Evolutionary conservation across 768 basidiomycete species (phyloP), one percentile per base, ranked within the genome.

Genomic region (Gautieria morchelliformis): DNA sequence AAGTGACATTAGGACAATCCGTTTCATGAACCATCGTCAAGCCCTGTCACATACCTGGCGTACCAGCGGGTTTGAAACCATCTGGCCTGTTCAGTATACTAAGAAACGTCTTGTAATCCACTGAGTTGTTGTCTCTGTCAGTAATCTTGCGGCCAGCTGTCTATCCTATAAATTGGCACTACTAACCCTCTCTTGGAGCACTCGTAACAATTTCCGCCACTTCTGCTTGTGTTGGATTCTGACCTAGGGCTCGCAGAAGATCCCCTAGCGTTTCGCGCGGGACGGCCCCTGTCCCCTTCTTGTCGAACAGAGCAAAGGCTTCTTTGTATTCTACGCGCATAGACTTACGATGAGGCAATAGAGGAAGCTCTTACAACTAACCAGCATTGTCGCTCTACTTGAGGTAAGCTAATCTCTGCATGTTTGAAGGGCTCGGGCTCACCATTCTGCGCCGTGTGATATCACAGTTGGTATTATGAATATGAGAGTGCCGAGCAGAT

Each of bases 191-290:
- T 58, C 83, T 75, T 15, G 90, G 90, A 3, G 90, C 84, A 14
- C 72, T 68, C 5, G 76, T 72, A 30, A 89, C 80, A 61, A 98
- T 83, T 19, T 92, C 87, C 9, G 82, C 80, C 4, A 98, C 93
- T 71, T 99, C 94, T n/a, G 89, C 85, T 69, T 98, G 96, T 0
- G 95, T 98, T n/a, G 96, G 96, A 69, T 99, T 99, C 75, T 98
- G 96, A 2, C 96, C 96, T 3, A 99, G 75, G 0, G 93, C 93
- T 45, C 96, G 82, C 15, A 99, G 74, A 10, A 99, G 81, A 69
- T 98, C 95, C 9, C 96, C 96, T 1, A 99, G 74, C 0, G 85
- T 86, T 60, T 93, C 89, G 3, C 88, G 75, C 0, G 93, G 88
- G 32, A 99, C 90, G 14, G 87, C 79, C 15, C 93, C 93, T 2